phyloP scores from a whole-genome alignment of 495 filamentous ascomycete species.

The Hypoxylon rickii region DNA sequence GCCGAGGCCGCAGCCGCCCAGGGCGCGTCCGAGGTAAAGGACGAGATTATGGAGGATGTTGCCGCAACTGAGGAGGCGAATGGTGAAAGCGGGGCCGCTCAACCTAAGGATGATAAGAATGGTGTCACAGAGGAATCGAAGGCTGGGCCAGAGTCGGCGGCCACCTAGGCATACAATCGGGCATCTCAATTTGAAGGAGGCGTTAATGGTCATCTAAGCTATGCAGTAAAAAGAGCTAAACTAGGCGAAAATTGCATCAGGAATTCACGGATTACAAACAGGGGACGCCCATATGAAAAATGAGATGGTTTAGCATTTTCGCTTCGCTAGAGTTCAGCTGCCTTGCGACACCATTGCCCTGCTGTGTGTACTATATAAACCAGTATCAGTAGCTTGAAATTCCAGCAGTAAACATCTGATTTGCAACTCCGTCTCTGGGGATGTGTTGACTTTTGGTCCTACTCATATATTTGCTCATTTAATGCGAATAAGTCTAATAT shows the following conservation, averaged over 20 bases:
- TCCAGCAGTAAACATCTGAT: not conserved
- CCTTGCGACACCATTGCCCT: not conserved
- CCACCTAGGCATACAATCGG: no score
- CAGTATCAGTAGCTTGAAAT: constrained; percentile 1
- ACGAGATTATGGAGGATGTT: constrained; percentile 22
- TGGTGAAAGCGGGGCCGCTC: constrained; percentile 7
- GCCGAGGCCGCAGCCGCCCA: constrained; percentile 31
- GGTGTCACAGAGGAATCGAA: not conserved
- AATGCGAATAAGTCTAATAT: no score
- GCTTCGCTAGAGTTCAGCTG: not conserved
- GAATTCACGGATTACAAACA: no score
- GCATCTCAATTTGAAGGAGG: no score
- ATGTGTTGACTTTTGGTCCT: no score
- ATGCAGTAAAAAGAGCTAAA: no score
- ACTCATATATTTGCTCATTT: no score
- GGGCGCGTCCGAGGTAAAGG: constrained; percentile 31
- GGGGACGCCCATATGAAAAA: no score
- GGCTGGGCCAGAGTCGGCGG: not conserved
- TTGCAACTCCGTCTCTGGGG: no score
- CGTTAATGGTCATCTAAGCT: no score
- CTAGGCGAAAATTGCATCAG: no score
- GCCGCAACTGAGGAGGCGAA: constrained; percentile 13
- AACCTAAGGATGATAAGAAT: constrained; percentile 1
- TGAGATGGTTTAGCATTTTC: constrained; percentile 1
- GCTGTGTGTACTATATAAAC: constrained; percentile 16